Conservation (phyloP, 2,329 filamentous ascomycete species). For the Penicillium expansum region DNA sequence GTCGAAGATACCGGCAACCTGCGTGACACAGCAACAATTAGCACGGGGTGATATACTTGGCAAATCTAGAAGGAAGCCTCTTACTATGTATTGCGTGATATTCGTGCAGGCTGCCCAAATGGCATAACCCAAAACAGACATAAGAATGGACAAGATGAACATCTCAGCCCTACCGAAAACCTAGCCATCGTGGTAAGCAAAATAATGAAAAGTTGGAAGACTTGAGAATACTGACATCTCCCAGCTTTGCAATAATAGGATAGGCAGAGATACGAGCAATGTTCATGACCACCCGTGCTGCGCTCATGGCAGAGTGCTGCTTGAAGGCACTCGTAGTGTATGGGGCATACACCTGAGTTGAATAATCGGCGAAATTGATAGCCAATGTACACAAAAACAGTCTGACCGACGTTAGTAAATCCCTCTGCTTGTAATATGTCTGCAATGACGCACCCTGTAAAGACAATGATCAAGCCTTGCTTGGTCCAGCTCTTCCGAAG, state of each 20-base stretch:
- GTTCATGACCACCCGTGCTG: constrained; percentile 23
- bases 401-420: constrained; percentile 2
- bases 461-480: constrained; percentile 18
- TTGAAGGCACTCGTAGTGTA: constrained; percentile 27
- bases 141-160: constrained; percentile 53
- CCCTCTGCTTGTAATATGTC: too few relatives aligned
- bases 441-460: constrained; percentile 10
- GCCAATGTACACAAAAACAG: constrained; percentile 20
- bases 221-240: constrained; percentile 15
- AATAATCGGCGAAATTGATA: constrained; percentile 23
- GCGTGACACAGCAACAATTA: constrained; percentile 17
- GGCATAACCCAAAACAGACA: constrained; percentile 58
- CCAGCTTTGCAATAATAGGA: constrained; percentile 28
- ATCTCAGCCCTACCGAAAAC: constrained; percentile 62
- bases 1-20: constrained; percentile 55
- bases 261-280: constrained; percentile 27
- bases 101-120: constrained; percentile 56
- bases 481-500: constrained; percentile 22
- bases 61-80: constrained; percentile 33
- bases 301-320: constrained; percentile 26
- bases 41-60: not conserved
- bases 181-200: constrained; percentile 6
- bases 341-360: constrained; percentile 21
- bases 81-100: constrained; percentile 39
- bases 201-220: not conserved